Evolutionary conservation across 2,329 filamentous ascomycete genomes (phyloP), one percentile per base, ranked within the genome.

Genomic region (Penicillium hesseltinei): DNA sequence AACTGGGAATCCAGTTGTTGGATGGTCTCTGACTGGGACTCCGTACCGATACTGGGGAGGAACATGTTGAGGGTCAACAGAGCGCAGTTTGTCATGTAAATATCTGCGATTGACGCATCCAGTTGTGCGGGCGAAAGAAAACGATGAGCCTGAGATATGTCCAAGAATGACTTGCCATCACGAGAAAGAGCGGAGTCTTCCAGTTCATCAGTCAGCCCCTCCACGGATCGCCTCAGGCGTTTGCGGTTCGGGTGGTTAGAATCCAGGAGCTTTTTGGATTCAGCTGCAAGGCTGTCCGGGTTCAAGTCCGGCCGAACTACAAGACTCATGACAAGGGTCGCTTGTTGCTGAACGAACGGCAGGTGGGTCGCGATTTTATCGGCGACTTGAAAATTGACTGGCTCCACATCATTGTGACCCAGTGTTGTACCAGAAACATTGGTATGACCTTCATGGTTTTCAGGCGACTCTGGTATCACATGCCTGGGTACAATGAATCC

Each of bases 61-160:
- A 78, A 64, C 25, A 80, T 59, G 19, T 76, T 71, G 15, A 71
- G 65, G 4, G 78, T 77, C 38, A 82, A 64, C 7, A 65, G 65
- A 23, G 73, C 70, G 56, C 71, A 75, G 62, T 82, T 82, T 13
- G 77, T 75, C 36, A 72, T 69, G 54, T 79, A 69, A 5, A 82
- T 55, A 21, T 79, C 64, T 3, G 73, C 67, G 71, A 70, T 10
- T 73, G 74, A 9, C 66, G 70, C 59, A 15, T 63, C 59, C 4
- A 67, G 49, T 23, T 66, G 36, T n/a, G 64, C 60, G 1, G 67
- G 65, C 13, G 69, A 64, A 15, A 80, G 60, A 43, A 69, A 62
- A 11, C 58, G 54, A 33, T 71, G 57, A 31, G 78, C 64, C 9
- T 68, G 58, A 1, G 62, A 53, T 4, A 66, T 62, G 42, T 73